These are phyloP conservation scores for Adiantum capillusveneris DNA, from an alignment of 75 land plant genomes.

Conservation along the genomic window DNA sequence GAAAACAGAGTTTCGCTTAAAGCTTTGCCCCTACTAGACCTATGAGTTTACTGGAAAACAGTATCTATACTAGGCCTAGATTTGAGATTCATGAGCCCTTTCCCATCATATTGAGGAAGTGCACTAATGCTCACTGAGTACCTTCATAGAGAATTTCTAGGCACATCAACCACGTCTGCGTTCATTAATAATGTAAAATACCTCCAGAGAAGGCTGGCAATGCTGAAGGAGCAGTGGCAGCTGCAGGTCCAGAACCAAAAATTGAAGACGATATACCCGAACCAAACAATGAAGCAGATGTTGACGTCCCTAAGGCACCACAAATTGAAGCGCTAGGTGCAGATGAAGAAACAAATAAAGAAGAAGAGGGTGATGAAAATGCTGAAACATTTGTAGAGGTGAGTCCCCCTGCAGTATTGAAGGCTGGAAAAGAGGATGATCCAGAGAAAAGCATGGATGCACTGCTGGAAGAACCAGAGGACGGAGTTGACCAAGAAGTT, in stretches of 20 bases:
- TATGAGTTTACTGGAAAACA: no score
- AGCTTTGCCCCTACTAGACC: no score
- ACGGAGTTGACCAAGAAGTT: conserved; percentile 16
- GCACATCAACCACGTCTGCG: no score
- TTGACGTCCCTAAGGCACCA: conserved; percentile 36
- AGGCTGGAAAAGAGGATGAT: conserved; percentile 25
- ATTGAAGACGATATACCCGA: conserved; percentile 18
- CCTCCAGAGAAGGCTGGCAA: conserved; percentile 2
- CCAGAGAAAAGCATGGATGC: conserved; percentile 11
- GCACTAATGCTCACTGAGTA: no score
- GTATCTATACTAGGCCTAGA: no score
- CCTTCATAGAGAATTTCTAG: no score
- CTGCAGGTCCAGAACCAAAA: conserved; percentile 25
- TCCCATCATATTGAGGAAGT: no score
- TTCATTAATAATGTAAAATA: no score
- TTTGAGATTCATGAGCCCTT: no score
- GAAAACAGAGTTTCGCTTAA: no score
- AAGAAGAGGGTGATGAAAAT: conserved; percentile 26
- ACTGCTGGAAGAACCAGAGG: conserved; percentile 1
- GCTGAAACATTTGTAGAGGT: conserved; percentile 44
- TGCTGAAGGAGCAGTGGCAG: not conserved
- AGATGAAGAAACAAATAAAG: conserved; percentile 50
- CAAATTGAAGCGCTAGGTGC: conserved; percentile 31
- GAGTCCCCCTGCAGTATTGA: conserved; percentile 22
- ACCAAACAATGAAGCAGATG: conserved; percentile 46